phyloP scores from a whole-genome alignment of 129 eudicot genomes.

The Escallonia herrerae region DNA sequence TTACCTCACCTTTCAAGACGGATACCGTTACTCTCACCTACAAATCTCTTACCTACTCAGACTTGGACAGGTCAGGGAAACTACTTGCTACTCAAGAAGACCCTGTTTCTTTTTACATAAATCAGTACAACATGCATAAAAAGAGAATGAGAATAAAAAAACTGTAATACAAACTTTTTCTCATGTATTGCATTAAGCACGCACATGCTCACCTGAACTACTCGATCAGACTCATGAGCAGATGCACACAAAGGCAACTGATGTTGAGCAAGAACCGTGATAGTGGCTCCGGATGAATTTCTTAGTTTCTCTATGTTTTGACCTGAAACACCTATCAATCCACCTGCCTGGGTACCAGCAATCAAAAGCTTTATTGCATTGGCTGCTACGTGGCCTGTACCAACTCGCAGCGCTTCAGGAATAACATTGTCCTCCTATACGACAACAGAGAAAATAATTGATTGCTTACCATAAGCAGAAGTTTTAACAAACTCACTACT shows the following conservation, averaged over 20 bases:
- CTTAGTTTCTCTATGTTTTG: constrained; percentile 80
- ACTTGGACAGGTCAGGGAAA: no score
- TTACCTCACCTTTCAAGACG: no score
- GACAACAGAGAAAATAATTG: constrained; percentile 1
- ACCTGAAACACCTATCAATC: constrained; percentile 83
- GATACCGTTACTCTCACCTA: no score
- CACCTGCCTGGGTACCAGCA: constrained; percentile 97
- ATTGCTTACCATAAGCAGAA: no score
- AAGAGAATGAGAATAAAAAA: no score
- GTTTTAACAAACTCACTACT: no score
- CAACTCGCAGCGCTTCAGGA: constrained; percentile 42
- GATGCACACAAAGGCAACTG: constrained; percentile 96
- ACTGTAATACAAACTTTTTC: no score
- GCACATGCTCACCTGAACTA: constrained; percentile 66
- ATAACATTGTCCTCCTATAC: constrained; percentile 61
- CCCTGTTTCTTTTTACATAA: no score
- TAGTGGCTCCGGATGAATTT: constrained; percentile 79
- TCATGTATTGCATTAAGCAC: background rate
- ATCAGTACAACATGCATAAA: no score
- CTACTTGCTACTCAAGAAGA: no score
- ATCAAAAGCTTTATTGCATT: constrained; percentile 82
- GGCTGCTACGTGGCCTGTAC: constrained; percentile 73
- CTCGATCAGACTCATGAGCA: constrained; percentile 95
- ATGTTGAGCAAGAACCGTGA: constrained; percentile 80
- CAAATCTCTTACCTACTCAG: no score